phyloP scores from a whole-genome alignment of 495 filamentous ascomycete genomes.

The Lasiosphaeris hirsuta region DNA sequence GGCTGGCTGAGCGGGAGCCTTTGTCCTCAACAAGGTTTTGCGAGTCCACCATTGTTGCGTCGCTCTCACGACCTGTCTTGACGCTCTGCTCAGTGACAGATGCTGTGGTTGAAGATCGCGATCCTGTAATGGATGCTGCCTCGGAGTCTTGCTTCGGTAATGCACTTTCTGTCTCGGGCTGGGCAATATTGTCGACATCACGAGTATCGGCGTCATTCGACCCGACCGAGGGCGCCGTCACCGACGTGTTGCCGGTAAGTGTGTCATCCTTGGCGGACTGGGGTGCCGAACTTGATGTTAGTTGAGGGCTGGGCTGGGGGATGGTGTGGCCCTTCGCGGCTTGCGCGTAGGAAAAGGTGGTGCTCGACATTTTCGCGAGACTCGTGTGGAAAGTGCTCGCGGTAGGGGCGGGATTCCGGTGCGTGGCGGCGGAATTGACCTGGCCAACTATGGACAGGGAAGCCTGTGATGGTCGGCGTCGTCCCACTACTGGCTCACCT shows the following conservation, averaged over 20 bases:
- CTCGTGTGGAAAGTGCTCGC: neutral
- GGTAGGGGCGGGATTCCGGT: neutral
- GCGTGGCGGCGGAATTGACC: conserved; percentile 10
- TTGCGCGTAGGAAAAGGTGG: conserved; percentile 88
- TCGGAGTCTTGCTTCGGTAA: conserved; percentile 25
- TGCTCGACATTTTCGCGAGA: conserved; percentile 30
- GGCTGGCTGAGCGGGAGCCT: conserved; percentile 28
- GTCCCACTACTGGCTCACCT: conserved; percentile 10
- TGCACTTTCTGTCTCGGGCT: conserved; percentile 19
- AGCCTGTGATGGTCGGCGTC: conserved; percentile 1
- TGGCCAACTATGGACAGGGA: conserved; percentile 1
- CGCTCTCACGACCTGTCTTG: conserved; percentile 21
- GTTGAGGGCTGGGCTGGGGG: conserved; percentile 55
- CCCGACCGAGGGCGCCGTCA: conserved; percentile 52
- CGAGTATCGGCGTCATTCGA: conserved; percentile 54
- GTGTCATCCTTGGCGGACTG: conserved; percentile 63
- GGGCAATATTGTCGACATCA: conserved; percentile 30
- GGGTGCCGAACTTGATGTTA: conserved; percentile 63
- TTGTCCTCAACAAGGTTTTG: conserved; percentile 24
- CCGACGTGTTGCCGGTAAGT: conserved; percentile 40
- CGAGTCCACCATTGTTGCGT: conserved; percentile 15
- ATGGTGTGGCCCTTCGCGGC: conserved; percentile 75
- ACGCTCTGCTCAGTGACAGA: conserved; percentile 25
- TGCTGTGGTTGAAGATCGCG: conserved; percentile 20
- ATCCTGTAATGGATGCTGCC: conserved; percentile 17